Base-by-base conservation (phyloP, 2,329 filamentous ascomycete species). In the Penicillium sp. region DNA sequence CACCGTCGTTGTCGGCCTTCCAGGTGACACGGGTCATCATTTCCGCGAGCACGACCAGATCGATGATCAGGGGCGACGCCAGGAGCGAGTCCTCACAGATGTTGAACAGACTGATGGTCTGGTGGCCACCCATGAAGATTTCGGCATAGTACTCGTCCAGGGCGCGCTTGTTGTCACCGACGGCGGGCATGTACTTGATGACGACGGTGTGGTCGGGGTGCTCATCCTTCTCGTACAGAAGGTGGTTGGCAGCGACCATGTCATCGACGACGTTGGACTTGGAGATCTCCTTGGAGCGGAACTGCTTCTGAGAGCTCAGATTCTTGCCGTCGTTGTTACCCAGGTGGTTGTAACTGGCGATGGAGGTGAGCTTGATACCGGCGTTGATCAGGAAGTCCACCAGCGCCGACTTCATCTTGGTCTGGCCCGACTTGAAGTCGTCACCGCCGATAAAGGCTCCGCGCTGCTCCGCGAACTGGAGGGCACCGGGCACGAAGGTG, bases 301-400 rank as follows among this genome's bases (percentile, higher is more conserved):
- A 99, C 77, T 97, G 94, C 80, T 88, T 90, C 74, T 96, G 92
- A 39, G 92, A 96, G 79, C 89, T 95, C 65, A 99, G 77, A 80
- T 99, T 99, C 86, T 92, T 96, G 79, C 94, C 94, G 71, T 99
- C 92, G 71, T 99, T 99, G 84, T 99, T 99, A 69, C 94, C 94
- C 50, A 99, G 86, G 74, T 99, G 94, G 80, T 99, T 99, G 85
- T 99, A 99, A 77, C 89, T 95, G 60, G 94, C 90, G 77, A 99
- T 97, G 36, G 92, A 96, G 54, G 92, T 97, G 69, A 99, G 85
- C 80, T 96, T 96, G 83, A 99, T 97, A 71, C 94, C 94, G 43
- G 94, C 94, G 72, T 86, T 96, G 85, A 99, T 96, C 72, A 99
- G 77, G 79, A 99, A 99, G 77, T 99, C 94, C 41, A 97, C 94